Base-by-base conservation (phyloP, 164 flowering plant genomes). In the Tetracentron sinense region DNA sequence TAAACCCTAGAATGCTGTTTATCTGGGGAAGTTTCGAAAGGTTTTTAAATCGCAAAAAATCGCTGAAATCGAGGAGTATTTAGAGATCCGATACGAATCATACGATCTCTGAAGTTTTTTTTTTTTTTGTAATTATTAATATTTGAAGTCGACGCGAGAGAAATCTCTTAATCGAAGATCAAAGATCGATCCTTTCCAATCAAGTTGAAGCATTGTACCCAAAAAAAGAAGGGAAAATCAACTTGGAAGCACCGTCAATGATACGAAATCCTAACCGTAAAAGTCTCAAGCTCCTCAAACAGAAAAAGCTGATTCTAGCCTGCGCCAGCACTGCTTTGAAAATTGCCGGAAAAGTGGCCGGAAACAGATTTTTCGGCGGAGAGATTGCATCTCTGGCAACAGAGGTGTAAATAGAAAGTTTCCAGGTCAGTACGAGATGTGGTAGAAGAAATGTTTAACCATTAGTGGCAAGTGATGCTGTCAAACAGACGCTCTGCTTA, bases 21-120 rank as follows among this genome's bases (percentile, higher is more conserved):
- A 12, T 26, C 17, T 3, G 25, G 14, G 15, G 56, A 53, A 53
- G 31, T 11, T 53, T 53, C 33, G 33, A 15, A 53, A 22, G 16
- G 11, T 7, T 51, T 51, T 51, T 22, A 22, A 51, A 49, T 20
- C 17, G 6, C 6, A 33, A 15, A 26, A 53, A 53, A 26, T 26
- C 7, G 12, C 61, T 58, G 61, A 58, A 58, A 58, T 38, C 61
- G 61, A 58, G 61, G 49, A 58, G 50, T 38, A 2, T 42, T 25
- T 58, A 20, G 61, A 42, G 61, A 58, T 58, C 61, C 61, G 44
- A 58, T 42, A 23, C 61, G 29, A 58, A 38, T 38, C 44, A 38
- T 38, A 38, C 44, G 44, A 3, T 42, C 50, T 42, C 50, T 22
- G 29, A 17, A 20, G 21, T 20, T 30, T 10, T 14, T 38, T 38